Conservation (phyloP, 1,284 basidiomycete species). For the Apiotrichum brassicae region DNA sequence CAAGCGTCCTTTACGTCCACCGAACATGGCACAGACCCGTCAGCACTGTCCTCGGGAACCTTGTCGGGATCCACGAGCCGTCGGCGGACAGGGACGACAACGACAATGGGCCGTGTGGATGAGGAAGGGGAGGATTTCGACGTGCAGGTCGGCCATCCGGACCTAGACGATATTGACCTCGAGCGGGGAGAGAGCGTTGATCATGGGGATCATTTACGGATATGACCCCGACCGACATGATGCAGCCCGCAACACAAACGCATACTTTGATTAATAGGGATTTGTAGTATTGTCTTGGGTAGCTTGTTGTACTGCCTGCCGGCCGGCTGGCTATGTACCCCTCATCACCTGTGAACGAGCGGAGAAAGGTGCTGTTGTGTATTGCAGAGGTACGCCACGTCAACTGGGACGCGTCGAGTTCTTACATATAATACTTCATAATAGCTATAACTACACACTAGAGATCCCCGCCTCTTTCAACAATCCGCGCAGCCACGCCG, state of each 20-base stretch:
- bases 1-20: conserved; percentile 2
- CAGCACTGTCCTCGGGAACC: background rate
- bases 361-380: too few relatives aligned
- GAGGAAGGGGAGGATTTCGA: background rate
- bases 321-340: background rate
- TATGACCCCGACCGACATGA: too few relatives aligned
- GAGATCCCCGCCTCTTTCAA: background rate
- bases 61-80: background rate
- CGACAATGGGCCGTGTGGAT: background rate
- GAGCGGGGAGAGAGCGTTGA: background rate
- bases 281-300: background rate
- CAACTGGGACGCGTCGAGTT: too few relatives aligned
- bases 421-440: too few relatives aligned
- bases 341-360: background rate
- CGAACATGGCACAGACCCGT: background rate
- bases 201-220: too few relatives aligned
- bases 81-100: background rate
- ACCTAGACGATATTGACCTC: background rate
- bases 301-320: background rate
- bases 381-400: too few relatives aligned
- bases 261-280: too few relatives aligned
- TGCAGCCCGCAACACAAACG: too few relatives aligned
- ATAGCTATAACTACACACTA: too few relatives aligned
- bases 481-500: conserved; percentile 53
- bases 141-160: background rate